Evolutionary conservation across 2,329 filamentous ascomycete species (phyloP), one percentile per base, ranked within the genome.

Genomic region (Thelonectria olida): DNA sequence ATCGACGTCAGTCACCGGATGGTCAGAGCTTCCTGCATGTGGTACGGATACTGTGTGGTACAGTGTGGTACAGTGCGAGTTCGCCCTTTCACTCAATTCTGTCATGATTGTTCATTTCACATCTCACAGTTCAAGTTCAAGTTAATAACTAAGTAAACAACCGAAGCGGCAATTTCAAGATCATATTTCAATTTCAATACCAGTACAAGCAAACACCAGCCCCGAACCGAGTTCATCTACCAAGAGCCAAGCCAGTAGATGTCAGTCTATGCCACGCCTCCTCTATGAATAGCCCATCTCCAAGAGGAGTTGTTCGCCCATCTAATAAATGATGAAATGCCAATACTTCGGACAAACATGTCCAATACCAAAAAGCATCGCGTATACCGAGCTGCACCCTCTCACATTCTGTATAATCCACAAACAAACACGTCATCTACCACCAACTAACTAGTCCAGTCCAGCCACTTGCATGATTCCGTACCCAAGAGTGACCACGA

Each of bases 401-500:
- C 34, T 17, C 25, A 34, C n/a, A 23, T 19, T 41, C 22, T 28
- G n/a, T 39, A 50, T 38, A 34, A 59, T 23, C 7, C 23, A 42
- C 23, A 50, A 31, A 28, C 12, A 44, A 54, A 55, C 39, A 25
- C 25, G n/a, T 36, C 22, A 23, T 51, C 2, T 28, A 34, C 39
- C 15, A 34, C n/a, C 23, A 34, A 47, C 75, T 70, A 81, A 63
- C 75, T 70, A 81, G 63, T 82, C 80, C 55, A 93, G 82, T 1
- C 89, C 89, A 10, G 86, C 89, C 50, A 93, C 82, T 66, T 90
- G 84, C 93, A 98, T 97, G 66, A 96, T 83, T 2, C 90, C 93
- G 78, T 97, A 99, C 0, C 96, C 96, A 41, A 99, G 80, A 0
- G 93, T 95, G 25, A 98, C 85, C 41, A 97, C 90, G 9, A 99